phyloP scores from a whole-genome alignment of 108 stramenopile genomes.

The Conticribra weissflogii region DNA sequence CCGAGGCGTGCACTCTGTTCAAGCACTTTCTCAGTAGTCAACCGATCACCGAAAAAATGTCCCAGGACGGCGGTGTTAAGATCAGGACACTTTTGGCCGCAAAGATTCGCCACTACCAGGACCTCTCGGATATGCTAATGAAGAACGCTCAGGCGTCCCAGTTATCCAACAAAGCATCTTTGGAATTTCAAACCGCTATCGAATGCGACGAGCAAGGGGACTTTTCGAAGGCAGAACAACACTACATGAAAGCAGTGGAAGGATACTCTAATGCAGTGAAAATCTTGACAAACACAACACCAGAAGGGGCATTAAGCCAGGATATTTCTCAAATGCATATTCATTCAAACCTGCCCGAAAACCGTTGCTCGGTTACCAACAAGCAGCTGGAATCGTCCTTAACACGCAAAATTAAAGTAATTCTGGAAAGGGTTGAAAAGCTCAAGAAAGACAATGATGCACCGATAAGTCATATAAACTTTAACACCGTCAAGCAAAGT shows the following conservation, averaged over 20 bases:
- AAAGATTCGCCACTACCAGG: neutral
- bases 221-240: constrained; percentile 31
- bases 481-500: constrained; percentile 13
- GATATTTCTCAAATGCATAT: neutral
- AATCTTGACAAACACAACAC: constrained; percentile 17
- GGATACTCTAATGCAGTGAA: constrained; percentile 54
- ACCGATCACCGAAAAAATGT: neutral
- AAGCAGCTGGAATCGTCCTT: constrained; percentile 34
- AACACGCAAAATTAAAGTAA: constrained; percentile 48
- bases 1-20: constrained; percentile 69
- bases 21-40: constrained; percentile 17
- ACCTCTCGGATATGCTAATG: neutral
- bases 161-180: constrained; percentile 50
- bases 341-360: no score
- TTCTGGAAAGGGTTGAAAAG: constrained; percentile 66
- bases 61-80: neutral
- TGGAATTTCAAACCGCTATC: constrained; percentile 47
- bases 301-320: neutral
- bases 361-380: no score
- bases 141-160: constrained; percentile 8
- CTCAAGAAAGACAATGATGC: constrained; percentile 22
- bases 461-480: neutral
- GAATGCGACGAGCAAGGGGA: constrained; percentile 57
- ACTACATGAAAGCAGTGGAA: constrained; percentile 62
- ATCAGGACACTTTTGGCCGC: neutral